These are phyloP conservation scores for Clitocybe nebularis DNA, from an alignment of 1,284 basidiomycete genomes.

Conservation along the genomic window DNA sequence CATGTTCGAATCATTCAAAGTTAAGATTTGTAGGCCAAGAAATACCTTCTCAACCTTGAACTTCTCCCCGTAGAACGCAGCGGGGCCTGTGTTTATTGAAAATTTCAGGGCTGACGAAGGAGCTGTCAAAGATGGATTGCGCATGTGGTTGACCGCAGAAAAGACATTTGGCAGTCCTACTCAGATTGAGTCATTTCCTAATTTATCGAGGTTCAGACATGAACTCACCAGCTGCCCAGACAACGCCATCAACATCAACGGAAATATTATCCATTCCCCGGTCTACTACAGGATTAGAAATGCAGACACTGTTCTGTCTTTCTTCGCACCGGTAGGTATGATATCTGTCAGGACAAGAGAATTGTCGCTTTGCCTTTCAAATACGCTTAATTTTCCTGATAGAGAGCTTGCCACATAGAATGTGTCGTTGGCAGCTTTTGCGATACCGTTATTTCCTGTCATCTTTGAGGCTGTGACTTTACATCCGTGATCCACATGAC, in stretches of 20 bases:
- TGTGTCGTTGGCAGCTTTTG: conserved; percentile 46
- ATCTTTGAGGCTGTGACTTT: conserved; percentile 46
- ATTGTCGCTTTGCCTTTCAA: conserved; percentile 54
- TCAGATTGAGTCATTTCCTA: conserved; percentile 2
- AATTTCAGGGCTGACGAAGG: conserved; percentile 37
- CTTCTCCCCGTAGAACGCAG: conserved; percentile 61
- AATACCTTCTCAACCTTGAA: conserved; percentile 57
- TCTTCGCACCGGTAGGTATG: conserved; percentile 37
- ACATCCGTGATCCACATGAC: conserved; percentile 54
- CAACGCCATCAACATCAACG: conserved; percentile 49
- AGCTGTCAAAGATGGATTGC: conserved; percentile 15
- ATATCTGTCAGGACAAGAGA: conserved; percentile 45
- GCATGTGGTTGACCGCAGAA: conserved; percentile 31
- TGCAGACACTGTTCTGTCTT: background rate
- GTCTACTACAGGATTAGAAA: conserved; percentile 27
- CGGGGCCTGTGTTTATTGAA: conserved; percentile 44
- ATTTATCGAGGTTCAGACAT: too few species aligned
- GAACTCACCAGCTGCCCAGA: conserved; percentile 60
- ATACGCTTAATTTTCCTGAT: conserved; percentile 40
- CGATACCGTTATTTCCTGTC: conserved; percentile 54
- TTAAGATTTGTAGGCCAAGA: background rate
- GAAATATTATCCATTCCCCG: conserved; percentile 51
- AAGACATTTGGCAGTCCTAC: conserved; percentile 33
- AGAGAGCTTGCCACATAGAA: conserved; percentile 49
- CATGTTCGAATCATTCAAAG: background rate